Conservation (phyloP, 164 flowering plant genomes). For the Dillenia turbinata region DNA sequence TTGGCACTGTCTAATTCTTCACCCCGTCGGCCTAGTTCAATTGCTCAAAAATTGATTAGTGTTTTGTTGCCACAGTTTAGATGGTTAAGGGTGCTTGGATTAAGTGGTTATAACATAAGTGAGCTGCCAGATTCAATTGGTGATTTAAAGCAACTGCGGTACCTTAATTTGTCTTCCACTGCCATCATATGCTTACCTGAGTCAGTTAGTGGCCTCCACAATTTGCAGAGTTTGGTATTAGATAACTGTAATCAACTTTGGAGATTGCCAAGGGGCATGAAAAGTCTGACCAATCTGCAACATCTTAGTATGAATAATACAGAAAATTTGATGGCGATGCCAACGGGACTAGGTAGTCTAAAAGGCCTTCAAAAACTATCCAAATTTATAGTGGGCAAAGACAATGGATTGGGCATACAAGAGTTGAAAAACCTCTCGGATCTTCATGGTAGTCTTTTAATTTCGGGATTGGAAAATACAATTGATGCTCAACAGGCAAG, state of each 20-base stretch:
- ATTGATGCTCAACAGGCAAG: too few species aligned
- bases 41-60: too few species aligned
- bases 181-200: constrained; percentile 4
- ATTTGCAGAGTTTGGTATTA: constrained; percentile 9
- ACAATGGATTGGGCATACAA: too few species aligned
- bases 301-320: background rate
- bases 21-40: too few species aligned
- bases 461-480: too few species aligned
- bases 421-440: too few species aligned
- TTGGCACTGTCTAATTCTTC: background rate
- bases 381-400: too few species aligned
- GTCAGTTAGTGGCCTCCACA: background rate
- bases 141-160: constrained; percentile 13
- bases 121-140: constrained; percentile 5
- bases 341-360: background rate
- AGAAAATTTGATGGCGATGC: background rate
- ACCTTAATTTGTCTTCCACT: constrained; percentile 9
- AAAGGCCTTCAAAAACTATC: background rate
- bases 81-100: background rate
- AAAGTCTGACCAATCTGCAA: constrained; percentile 2
- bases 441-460: too few species aligned
- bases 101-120: background rate
- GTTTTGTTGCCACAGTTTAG: too few species aligned
- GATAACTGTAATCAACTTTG: background rate
- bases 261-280: constrained; percentile 5